Percentiles rank a stretch among this genome's conserved stretches.
These are phyloP conservation scores for Sclerospora graminicola DNA, from an alignment of 352 stramenopile species.

Conservation along the genomic window DNA sequence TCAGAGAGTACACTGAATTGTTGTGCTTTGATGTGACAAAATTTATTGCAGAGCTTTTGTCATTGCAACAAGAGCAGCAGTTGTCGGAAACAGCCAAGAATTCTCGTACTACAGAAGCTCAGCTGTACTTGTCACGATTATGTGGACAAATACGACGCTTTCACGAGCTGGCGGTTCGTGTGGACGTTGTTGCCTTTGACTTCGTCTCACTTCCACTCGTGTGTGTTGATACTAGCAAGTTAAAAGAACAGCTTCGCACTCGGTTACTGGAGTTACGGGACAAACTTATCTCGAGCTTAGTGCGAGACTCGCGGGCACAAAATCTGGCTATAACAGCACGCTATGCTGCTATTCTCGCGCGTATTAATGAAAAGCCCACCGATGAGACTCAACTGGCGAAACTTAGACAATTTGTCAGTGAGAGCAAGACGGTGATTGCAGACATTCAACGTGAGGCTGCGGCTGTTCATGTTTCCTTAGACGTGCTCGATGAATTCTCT, in stretches of 20 bases:
- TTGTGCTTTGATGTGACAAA: constrained; percentile 66
- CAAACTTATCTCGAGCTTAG: constrained; percentile 73
- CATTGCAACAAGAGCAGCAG: constrained; percentile 26
- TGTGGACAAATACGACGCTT: constrained; percentile 68
- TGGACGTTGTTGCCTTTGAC: constrained; percentile 68
- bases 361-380: constrained; percentile 87
- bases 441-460: too few relatives aligned
- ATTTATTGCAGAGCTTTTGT: constrained; percentile 56
- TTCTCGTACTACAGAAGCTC: constrained; percentile 1
- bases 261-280: constrained; percentile 65
- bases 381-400: constrained; percentile 89
- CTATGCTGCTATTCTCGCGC: constrained; percentile 82
- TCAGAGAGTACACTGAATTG: constrained; percentile 73
- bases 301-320: constrained; percentile 59
- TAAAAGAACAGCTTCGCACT: constrained; percentile 64
- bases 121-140: constrained; percentile 33
- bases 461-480: too few relatives aligned
- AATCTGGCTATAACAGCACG: constrained; percentile 84
- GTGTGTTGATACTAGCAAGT: constrained; percentile 48
- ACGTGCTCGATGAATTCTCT: too few relatives aligned
- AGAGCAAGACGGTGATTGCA: too few relatives aligned
- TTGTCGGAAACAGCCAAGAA: constrained; percentile 14
- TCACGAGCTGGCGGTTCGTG: constrained; percentile 46
- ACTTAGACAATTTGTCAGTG: too few relatives aligned
- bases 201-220: constrained; percentile 69